phyloP scores from a whole-genome alignment of 202 grass and related monocot species.

The Elaeis oleifera region DNA sequence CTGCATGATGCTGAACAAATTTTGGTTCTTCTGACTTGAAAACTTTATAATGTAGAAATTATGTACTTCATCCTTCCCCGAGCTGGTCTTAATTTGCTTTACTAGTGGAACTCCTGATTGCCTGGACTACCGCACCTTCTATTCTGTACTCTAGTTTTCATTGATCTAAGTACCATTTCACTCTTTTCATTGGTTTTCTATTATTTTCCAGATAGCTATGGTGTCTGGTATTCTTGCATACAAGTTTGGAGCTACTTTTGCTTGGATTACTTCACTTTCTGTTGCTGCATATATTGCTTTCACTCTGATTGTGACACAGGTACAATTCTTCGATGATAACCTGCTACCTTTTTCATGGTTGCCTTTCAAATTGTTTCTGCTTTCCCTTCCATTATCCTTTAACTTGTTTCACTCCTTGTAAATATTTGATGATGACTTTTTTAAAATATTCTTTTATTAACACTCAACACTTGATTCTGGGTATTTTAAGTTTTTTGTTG shows the following conservation, averaged over 20 bases:
- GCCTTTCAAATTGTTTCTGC: constrained; percentile 12
- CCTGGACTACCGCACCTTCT: not conserved
- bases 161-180: constrained; percentile 1
- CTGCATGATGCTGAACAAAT: too few relatives aligned
- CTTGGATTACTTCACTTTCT: constrained; percentile 98
- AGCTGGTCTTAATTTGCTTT: not conserved
- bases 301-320: constrained; percentile 93
- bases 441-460: too few relatives aligned
- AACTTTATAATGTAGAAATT: too few relatives aligned
- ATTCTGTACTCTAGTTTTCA: constrained; percentile 17
- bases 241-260: constrained; percentile 86
- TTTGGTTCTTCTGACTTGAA: too few relatives aligned
- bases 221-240: constrained; percentile 96
- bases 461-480: too few relatives aligned
- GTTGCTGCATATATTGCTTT: constrained; percentile 92
- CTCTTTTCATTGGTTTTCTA: constrained; percentile 15
- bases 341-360: not conserved
- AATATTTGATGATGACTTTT: too few relatives aligned
- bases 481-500: too few relatives aligned
- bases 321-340: constrained; percentile 23
- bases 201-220: constrained; percentile 73
- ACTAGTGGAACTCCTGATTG: constrained; percentile 1
- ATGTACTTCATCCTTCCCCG: not conserved
- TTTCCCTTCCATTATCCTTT: not conserved
- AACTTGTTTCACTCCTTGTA: too few relatives aligned